Evolutionary conservation across 2,329 filamentous ascomycete species (phyloP).

Genomic region (Coleophoma crateriformis): DNA sequence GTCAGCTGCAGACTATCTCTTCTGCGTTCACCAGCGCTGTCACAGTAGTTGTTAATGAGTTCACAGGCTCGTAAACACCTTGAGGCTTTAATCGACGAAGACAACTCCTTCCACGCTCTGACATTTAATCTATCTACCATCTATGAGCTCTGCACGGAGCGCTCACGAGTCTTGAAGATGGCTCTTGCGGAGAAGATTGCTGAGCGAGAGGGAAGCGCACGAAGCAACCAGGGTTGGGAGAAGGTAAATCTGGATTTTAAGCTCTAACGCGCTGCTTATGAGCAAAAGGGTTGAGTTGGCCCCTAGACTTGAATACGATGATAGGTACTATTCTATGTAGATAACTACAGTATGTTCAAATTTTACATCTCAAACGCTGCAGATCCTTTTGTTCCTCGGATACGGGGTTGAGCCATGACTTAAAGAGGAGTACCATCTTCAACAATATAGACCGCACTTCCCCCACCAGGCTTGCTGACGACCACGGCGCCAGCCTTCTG

Average conservation of each 20-base stretch:
- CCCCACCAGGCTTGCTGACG: conserved; percentile 80
- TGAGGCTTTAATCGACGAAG: conserved; percentile 56
- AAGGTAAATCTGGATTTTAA: conserved; percentile 29
- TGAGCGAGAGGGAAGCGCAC: conserved; percentile 14
- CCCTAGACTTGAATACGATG: neutral
- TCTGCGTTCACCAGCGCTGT: neutral
- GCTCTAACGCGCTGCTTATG: conserved; percentile 7
- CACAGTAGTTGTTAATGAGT: neutral
- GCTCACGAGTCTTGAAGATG: conserved; percentile 63
- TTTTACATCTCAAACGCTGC: too few species aligned
- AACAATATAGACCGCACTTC: conserved; percentile 50
- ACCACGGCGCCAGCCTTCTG: conserved; percentile 77
- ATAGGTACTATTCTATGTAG: too few species aligned
- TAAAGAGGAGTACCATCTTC: conserved; percentile 2
- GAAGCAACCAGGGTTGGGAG: conserved; percentile 17
- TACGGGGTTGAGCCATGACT: too few species aligned
- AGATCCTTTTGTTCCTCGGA: too few species aligned
- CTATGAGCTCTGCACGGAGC: conserved; percentile 86
- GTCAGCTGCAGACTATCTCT: neutral
- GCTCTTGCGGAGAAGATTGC: conserved; percentile 67
- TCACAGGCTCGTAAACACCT: conserved; percentile 58
- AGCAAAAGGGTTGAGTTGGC: neutral
- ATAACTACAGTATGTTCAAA: too few species aligned
- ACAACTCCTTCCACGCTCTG: conserved; percentile 68
- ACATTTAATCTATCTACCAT: conserved; percentile 88